These are phyloP conservation scores for Cladosporium sp. DNA, from an alignment of 2,329 filamentous ascomycete genomes.

Conservation along the genomic window DNA sequence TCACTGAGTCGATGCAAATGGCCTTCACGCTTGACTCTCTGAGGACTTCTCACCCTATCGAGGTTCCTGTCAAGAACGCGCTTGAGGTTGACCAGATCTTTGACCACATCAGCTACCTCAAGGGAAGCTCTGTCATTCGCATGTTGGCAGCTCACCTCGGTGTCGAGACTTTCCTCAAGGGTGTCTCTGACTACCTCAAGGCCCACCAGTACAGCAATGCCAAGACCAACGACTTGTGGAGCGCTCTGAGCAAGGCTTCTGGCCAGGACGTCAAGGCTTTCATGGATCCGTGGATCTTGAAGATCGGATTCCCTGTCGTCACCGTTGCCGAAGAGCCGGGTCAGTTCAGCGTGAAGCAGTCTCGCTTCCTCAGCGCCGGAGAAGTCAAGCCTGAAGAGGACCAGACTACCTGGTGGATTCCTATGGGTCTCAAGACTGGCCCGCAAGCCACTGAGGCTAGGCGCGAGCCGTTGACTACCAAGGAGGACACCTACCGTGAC, in stretches of 20 bases:
- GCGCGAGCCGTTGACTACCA: conserved; percentile 66
- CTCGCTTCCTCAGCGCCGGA: conserved; percentile 84
- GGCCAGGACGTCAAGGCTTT: conserved; percentile 79
- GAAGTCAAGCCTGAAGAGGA: conserved; percentile 91
- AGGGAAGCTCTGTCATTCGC: conserved; percentile 92
- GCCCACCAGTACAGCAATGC: conserved; percentile 85
- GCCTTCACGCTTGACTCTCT: conserved; percentile 88
- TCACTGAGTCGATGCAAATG: conserved; percentile 89
- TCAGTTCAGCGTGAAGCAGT: conserved; percentile 78
- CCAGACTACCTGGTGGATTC: conserved; percentile 92
- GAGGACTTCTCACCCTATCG: conserved; percentile 89
- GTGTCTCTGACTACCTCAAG: conserved; percentile 86
- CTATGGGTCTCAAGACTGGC: conserved; percentile 78
- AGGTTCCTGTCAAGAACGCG: conserved; percentile 89
- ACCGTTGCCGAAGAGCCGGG: conserved; percentile 80
- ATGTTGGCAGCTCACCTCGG: conserved; percentile 93
- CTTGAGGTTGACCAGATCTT: conserved; percentile 98
- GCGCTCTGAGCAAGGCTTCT: conserved; percentile 79
- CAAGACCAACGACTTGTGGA: conserved; percentile 88
- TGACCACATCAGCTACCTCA: conserved; percentile 92
- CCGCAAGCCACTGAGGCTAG: conserved; percentile 59
- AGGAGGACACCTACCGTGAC: conserved; percentile 70
- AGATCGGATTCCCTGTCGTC: conserved; percentile 90
- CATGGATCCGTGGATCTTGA: conserved; percentile 94
- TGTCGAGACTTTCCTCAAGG: conserved; percentile 81